A percentile compares a stretch with the other conserved stretches of the same genome.
Conservation (phyloP, 441 rosid species). For the Manihot esculenta region DNA sequence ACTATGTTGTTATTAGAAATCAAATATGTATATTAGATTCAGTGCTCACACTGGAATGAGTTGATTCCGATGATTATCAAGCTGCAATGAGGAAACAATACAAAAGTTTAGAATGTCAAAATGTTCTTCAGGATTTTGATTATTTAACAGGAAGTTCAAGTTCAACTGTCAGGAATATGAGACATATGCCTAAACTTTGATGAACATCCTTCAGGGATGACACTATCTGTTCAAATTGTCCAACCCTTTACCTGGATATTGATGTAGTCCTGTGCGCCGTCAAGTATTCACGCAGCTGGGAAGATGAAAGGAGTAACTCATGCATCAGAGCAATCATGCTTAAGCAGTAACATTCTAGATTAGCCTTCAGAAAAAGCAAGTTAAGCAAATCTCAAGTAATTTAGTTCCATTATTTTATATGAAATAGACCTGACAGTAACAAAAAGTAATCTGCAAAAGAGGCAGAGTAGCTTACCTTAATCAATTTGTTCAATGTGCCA, state of each 20-base stretch:
- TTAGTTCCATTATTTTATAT: not conserved
- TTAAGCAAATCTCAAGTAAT: not conserved
- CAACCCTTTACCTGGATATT: slow-evolving; percentile 68
- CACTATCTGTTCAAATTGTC: too few species aligned
- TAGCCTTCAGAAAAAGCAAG: not conserved
- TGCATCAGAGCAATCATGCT: not conserved
- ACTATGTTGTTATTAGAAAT: not conserved
- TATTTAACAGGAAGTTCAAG: not conserved
- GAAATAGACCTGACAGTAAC: not conserved
- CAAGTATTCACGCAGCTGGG: slow-evolving; percentile 89
- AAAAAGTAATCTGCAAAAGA: not conserved
- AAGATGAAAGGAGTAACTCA: not conserved
- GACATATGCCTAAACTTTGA: not conserved
- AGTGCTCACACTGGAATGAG: slow-evolving; percentile 67
- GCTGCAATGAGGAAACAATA: slow-evolving; percentile 42
- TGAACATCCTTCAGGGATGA: not conserved
- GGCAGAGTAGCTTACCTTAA: slow-evolving; percentile 43
- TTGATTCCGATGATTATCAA: slow-evolving; percentile 97
- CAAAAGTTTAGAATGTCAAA: slow-evolving; percentile 4
- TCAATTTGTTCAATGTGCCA: slow-evolving; percentile 78
- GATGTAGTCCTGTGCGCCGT: slow-evolving; percentile 95
- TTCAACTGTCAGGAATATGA: not conserved
- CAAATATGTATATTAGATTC: not conserved
- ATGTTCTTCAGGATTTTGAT: not conserved
- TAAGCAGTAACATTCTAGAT: not conserved